These are phyloP conservation scores for Gymnopus androsaceus DNA, from an alignment of 1,284 basidiomycete genomes.

Conservation along the genomic window DNA sequence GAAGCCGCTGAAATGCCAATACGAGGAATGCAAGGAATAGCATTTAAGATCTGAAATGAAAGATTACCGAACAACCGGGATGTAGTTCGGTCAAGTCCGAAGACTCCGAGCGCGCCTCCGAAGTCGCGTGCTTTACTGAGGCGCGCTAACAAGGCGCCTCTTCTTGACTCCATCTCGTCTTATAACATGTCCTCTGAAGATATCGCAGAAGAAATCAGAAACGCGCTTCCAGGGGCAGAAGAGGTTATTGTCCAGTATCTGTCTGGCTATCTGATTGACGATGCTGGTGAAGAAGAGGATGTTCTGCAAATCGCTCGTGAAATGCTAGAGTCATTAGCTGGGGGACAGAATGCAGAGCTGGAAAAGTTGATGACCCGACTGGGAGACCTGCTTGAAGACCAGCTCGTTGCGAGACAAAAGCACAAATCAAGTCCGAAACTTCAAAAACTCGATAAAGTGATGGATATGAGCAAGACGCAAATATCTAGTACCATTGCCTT, in stretches of 20 bases:
- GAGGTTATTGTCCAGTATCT: slow-evolving; percentile 94
- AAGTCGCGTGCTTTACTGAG: too few relatives aligned
- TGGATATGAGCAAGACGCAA: slow-evolving; percentile 89
- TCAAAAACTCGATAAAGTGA: slow-evolving; percentile 87
- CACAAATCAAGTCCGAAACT: slow-evolving; percentile 62
- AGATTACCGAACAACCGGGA: too few relatives aligned
- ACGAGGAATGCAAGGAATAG: too few relatives aligned
- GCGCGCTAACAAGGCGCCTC: background rate
- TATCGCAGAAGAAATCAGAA: slow-evolving; percentile 79
- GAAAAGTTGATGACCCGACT: slow-evolving; percentile 71
- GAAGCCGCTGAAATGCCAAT: too few relatives aligned
- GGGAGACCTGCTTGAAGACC: slow-evolving; percentile 65
- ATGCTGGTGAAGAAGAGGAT: slow-evolving; percentile 90
- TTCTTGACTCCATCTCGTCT: background rate
- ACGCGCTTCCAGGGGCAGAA: slow-evolving; percentile 84
- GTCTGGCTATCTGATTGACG: slow-evolving; percentile 89
- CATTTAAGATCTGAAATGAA: too few relatives aligned
- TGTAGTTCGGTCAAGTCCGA: too few relatives aligned
- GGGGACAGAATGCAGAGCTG: slow-evolving; percentile 52
- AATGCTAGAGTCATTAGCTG: slow-evolving; percentile 75
- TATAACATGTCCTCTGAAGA: slow-evolving; percentile 58
- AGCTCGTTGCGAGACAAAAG: slow-evolving; percentile 57
- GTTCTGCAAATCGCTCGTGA: slow-evolving; percentile 77
- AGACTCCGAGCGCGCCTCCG: too few relatives aligned
- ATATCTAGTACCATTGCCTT: slow-evolving; percentile 86